Base-by-base conservation (phyloP, 2,329 filamentous ascomycete species). In the Phoma herbarum region DNA sequence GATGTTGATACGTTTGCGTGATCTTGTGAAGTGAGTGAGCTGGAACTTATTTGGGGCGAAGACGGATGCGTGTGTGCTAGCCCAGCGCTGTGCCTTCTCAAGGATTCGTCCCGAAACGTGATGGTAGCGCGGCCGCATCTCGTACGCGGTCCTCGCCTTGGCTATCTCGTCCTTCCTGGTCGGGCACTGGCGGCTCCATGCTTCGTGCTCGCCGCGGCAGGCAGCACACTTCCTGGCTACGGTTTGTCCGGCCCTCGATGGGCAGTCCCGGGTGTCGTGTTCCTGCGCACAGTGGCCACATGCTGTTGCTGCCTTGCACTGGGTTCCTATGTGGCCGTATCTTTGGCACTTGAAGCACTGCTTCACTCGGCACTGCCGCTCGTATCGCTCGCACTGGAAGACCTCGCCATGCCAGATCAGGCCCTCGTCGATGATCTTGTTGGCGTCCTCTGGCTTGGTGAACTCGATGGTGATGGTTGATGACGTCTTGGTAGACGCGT, bases 41-140 rank as follows among this genome's bases (percentile, higher is more conserved):
- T 69, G 31, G 61, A 67, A 75, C 52, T 75, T 76, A n/a, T 68
- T 57, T 51, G 62, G 66, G 8, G 66, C 65, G 53, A 76, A 75
- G 35, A 67, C 55, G 1, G 63, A 71, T 46, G 53, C 65, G 56
- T 74, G 62, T 33, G 44, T 70, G 35, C 42, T 62, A 18, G 65
- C 68, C 69, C 61, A 76, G 22, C 35, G 43, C 37, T 64, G 52
- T 52, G 53, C 62, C 57, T 61, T 60, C 48, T 65, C 12, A 12
- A 64, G 52, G 12, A 47, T 58, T 44, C 37, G n/a, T n/a, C n/a
- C n/a, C 22, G 48, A 2, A 12, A 43, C 25, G 11, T 6, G 48
- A 28, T 52, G 37, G 48, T 52, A 52, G 18, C 20, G 20, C 3
- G 35, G 42, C n/a, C n/a, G 16, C 26, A 29, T 45, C 12, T 29